phyloP scores from a whole-genome alignment of 768 basidiomycete genomes.

The Pleurotus tuoliensis region DNA sequence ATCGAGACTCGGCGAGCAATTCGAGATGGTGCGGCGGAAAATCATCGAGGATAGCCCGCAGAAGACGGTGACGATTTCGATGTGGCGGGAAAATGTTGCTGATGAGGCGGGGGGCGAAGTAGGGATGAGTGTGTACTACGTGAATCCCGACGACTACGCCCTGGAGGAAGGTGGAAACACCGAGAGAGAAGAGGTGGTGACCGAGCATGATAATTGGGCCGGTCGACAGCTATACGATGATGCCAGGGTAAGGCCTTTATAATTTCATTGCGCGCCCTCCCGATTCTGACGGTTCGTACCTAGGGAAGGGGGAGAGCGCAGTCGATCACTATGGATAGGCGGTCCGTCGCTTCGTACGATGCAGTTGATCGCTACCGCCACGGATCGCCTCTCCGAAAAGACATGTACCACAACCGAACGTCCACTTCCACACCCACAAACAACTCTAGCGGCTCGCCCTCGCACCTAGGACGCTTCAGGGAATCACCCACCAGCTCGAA shows the following conservation, averaged over 20 bases:
- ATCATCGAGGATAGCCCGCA: constrained; percentile 48
- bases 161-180: constrained; percentile 4
- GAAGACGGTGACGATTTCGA: constrained; percentile 48
- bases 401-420: not conserved
- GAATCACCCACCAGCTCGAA: not conserved
- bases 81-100: constrained; percentile 54
- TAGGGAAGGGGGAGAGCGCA: not conserved
- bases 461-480: not conserved
- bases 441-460: not conserved
- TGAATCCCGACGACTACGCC: constrained; percentile 31
- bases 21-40: constrained; percentile 36
- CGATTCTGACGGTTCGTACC: not conserved
- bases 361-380: not conserved
- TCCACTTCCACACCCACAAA: not conserved
- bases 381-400: not conserved
- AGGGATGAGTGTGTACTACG: constrained; percentile 44
- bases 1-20: constrained; percentile 13
- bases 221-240: not conserved
- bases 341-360: not conserved
- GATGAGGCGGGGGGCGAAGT: constrained; percentile 27
- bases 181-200: constrained; percentile 18
- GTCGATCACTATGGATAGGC: not conserved
- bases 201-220: constrained; percentile 5
- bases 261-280: not conserved
- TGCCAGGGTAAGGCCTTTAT: not conserved